Percentiles rank a stretch among this genome's conserved stretches.
Conservation (phyloP, 2,329 filamentous ascomycete genomes). For the Ceratocystis destructans region DNA sequence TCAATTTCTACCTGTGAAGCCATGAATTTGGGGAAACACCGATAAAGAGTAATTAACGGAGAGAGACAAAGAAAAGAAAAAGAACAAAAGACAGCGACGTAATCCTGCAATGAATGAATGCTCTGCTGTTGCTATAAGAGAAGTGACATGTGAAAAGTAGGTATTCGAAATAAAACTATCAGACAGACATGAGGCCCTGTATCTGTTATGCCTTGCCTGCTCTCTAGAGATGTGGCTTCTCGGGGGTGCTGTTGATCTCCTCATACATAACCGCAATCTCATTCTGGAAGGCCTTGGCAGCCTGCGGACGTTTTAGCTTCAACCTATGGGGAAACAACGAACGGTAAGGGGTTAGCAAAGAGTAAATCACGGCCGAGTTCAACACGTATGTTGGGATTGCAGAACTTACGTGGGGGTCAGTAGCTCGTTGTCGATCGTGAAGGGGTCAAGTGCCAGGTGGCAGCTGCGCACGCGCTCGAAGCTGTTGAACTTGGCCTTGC, state of each 20-base stretch:
- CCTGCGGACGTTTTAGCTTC: slow-evolving; percentile 47
- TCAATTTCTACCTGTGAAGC: neutral
- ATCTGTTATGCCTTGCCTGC: neutral
- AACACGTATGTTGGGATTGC: neutral
- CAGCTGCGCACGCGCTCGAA: slow-evolving; percentile 72
- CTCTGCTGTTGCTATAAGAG: neutral
- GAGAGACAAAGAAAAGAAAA: neutral
- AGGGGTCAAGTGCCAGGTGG: slow-evolving; percentile 70
- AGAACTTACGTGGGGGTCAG: slow-evolving; percentile 68
- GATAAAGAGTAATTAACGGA: neutral
- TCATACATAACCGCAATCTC: slow-evolving; percentile 45
- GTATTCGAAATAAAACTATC: neutral
- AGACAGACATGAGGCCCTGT: neutral
- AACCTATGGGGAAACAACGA: slow-evolving; percentile 29
- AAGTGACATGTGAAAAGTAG: neutral
- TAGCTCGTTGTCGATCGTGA: slow-evolving; percentile 84
- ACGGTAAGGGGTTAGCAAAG: neutral
- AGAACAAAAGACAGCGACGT: neutral
- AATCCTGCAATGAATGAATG: neutral
- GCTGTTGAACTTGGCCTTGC: slow-evolving; percentile 77
- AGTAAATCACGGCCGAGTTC: neutral
- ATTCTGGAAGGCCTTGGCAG: slow-evolving; percentile 37
- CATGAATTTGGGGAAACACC: neutral
- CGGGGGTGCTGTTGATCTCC: slow-evolving; percentile 30
- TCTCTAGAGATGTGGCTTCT: slow-evolving; percentile 14